Evolutionary conservation across 2,329 filamentous ascomycete genomes (phyloP).

Genomic region (Epichloe uncinata): DNA sequence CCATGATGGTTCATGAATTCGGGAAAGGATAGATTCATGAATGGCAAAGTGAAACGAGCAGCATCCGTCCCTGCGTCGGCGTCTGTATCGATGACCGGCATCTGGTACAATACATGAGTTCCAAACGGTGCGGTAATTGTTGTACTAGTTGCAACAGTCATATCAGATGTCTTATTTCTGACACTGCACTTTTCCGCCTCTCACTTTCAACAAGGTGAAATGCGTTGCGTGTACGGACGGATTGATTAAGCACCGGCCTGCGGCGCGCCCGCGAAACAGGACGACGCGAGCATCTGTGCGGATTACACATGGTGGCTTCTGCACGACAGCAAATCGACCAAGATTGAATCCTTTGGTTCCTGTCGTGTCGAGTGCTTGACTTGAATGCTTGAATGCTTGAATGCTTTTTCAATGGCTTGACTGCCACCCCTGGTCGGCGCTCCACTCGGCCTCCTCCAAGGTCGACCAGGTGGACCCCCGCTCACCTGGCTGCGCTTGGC

Average conservation of each 20-base stretch:
- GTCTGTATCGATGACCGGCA: not conserved
- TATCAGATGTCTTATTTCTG: slow-evolving; percentile 1
- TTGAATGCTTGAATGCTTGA: not conserved
- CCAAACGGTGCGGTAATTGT: not conserved
- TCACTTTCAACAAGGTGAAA: too few species aligned
- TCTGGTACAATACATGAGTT: not conserved
- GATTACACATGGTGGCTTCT: not conserved
- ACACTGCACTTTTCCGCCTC: not conserved
- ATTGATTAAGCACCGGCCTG: too few species aligned
- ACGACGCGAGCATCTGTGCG: not conserved
- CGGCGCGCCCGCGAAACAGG: not conserved
- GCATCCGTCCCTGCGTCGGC: not conserved
- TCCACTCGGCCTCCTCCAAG: slow-evolving; percentile 11
- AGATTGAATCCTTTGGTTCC: too few species aligned
- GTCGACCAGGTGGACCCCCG: not conserved
- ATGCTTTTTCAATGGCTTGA: not conserved
- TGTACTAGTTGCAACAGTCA: not conserved
- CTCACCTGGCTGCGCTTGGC: slow-evolving; percentile 9
- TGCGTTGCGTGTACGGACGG: too few species aligned
- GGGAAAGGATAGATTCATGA: too few species aligned
- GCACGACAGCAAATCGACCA: not conserved
- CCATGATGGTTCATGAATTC: too few species aligned
- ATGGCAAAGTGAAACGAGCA: not conserved
- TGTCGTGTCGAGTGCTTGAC: not conserved
- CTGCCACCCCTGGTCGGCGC: slow-evolving; percentile 8